Conservation (phyloP, 495 filamentous ascomycete genomes). For the Melanomma pulvis-pyrius region DNA sequence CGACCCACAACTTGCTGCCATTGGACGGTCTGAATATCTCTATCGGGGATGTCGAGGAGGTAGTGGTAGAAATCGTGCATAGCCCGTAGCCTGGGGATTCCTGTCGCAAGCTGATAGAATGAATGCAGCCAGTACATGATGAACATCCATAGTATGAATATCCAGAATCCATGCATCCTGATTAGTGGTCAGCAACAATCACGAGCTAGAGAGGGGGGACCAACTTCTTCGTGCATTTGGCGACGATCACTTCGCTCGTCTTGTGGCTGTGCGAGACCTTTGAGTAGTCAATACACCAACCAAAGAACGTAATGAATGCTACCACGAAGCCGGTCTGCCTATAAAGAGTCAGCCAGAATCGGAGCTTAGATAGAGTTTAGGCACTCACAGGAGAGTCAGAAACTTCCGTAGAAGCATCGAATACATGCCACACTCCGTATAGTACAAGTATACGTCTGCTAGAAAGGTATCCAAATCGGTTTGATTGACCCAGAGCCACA, state of each 20-base stretch:
- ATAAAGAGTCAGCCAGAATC: background rate
- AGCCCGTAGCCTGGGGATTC: conserved; percentile 71
- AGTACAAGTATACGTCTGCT: conserved; percentile 88
- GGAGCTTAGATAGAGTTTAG: background rate
- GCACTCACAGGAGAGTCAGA: conserved; percentile 73
- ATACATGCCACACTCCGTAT: conserved; percentile 81
- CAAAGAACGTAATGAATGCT: conserved; percentile 79
- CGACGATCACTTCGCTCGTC: conserved; percentile 75
- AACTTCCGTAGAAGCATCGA: conserved; percentile 75
- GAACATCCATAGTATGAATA: conserved; percentile 80
- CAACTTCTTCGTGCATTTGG: conserved; percentile 75
- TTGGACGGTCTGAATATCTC: conserved; percentile 92
- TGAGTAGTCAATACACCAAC: conserved; percentile 82
- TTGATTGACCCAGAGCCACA: conserved; percentile 96
- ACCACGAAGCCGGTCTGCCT: conserved; percentile 77
- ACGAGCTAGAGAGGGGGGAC: background rate
- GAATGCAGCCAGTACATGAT: conserved; percentile 86
- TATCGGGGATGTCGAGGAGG: conserved; percentile 82
- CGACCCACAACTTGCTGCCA: conserved; percentile 94
- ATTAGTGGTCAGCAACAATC: conserved; percentile 1
- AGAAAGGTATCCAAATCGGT: conserved; percentile 90
- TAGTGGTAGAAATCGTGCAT: conserved; percentile 90
- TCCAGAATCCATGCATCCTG: conserved; percentile 76
- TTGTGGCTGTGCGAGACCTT: conserved; percentile 73
- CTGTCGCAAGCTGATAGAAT: conserved; percentile 72